Conservation (phyloP, 306 rosid species). For the Spatholobus suberectus region DNA sequence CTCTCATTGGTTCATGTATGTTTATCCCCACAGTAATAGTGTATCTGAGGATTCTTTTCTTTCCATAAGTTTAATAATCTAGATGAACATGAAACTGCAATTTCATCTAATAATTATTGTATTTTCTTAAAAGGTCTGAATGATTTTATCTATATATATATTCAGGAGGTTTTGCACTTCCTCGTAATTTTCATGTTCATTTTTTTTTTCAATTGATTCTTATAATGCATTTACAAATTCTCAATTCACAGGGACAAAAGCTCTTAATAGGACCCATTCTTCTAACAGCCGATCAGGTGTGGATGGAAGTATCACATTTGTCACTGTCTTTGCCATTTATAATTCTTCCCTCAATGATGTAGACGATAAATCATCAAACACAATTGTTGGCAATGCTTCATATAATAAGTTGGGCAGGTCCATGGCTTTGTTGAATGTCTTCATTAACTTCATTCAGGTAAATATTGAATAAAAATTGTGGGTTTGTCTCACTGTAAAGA, state of each 20-base stretch:
- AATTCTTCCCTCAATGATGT: slow-evolving; percentile 56
- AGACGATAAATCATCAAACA: slow-evolving; percentile 56
- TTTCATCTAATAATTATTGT: no score
- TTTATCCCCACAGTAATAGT: no score
- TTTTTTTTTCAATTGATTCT: background rate
- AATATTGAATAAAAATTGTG: slow-evolving; percentile 9
- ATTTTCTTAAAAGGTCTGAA: no score
- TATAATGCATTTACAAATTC: slow-evolving; percentile 21
- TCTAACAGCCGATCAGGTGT: slow-evolving; percentile 40
- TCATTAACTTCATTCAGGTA: slow-evolving; percentile 87
- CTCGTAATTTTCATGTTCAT: slow-evolving; percentile 4
- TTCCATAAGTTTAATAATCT: no score
- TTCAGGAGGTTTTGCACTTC: background rate
- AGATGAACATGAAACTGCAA: no score
- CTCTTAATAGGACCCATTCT: slow-evolving; percentile 68
- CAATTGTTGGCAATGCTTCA: slow-evolving; percentile 70
- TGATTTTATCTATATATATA: no score
- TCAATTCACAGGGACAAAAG: slow-evolving; percentile 66
- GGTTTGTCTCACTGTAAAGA: background rate
- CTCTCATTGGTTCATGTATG: background rate
- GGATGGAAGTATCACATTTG: slow-evolving; percentile 58
- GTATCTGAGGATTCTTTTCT: no score
- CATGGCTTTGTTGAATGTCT: slow-evolving; percentile 76
- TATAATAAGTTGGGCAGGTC: slow-evolving; percentile 76
- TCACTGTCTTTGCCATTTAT: slow-evolving; percentile 79